Evolutionary conservation across 2,329 filamentous ascomycete genomes (phyloP), one percentile per base, ranked within the genome.

Genomic region (Endoconidiophora polonica): DNA sequence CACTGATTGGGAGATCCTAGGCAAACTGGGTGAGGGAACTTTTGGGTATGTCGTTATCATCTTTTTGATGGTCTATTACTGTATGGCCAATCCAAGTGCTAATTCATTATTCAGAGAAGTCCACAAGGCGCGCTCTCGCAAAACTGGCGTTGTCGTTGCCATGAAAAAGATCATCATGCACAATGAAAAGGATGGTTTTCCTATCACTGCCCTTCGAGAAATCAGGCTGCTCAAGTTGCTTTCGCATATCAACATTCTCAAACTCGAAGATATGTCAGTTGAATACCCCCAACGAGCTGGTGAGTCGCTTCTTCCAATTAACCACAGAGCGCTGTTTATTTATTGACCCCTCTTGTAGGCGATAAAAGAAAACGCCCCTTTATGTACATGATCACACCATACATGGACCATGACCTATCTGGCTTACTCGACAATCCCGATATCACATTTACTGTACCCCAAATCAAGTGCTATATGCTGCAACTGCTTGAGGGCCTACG

Each of bases 91-190:
- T 10, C 9, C 9, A 33, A 33, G 29, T 12, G 29, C 29, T 33
- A 33, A 33, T 33, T 2, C 12, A 7, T 29, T 39, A 6, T 33
- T 12, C 20, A 52, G 50, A 57, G 87, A 96, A 68, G 91, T 96
- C 38, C 86, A 94, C 65, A 91, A 90, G 60, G 91, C 87, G 54
- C 77, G 77, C 54, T 86, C 83, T 24, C 81, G 77, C 59, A 83
- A 75, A 59, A 84, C 79, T 1, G 82, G 84, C 49, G 73, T 76
- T 22, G 65, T 90, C 43, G 83, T 94, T 54, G 91, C 91, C 3
- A 66, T 98, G 60, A 98, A 98, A 70, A 96, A 96, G 73, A 98
- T 98, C 57, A 78, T 98, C 57, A 95, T 96, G 85, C 91, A 96
- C 64, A 94, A 96, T 64, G 91, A 98, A 69, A 96, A 95, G 64